Percentiles rank a stretch among this genome's conserved stretches.
phyloP scores from a whole-genome alignment of 306 rosid genomes.

The Heteromeles arbutifolia region DNA sequence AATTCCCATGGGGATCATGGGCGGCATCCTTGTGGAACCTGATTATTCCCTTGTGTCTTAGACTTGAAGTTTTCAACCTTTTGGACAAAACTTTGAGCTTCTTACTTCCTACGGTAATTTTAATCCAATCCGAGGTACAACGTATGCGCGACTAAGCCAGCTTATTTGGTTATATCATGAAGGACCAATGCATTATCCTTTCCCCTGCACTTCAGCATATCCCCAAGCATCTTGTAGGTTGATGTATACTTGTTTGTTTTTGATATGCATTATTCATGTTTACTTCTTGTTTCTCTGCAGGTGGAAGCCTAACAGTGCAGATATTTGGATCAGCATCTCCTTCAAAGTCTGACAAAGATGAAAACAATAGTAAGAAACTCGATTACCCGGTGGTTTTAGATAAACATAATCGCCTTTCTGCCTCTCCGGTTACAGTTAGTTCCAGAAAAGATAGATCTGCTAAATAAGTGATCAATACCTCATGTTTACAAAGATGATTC shows the following conservation, averaged over 20 bases:
- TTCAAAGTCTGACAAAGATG: slow-evolving; percentile 22
- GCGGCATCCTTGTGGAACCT: too few relatives aligned
- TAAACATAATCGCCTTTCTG: slow-evolving; percentile 25
- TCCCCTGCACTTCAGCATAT: neutral
- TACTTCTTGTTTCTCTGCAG: slow-evolving; percentile 24
- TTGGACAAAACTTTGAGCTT: too few relatives aligned
- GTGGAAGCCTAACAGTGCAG: slow-evolving; percentile 70
- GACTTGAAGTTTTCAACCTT: too few relatives aligned
- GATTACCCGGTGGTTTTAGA: slow-evolving; percentile 14
- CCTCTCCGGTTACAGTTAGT: slow-evolving; percentile 30
- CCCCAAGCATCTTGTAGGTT: neutral
- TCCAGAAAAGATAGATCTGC: slow-evolving; percentile 35
- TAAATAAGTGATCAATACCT: slow-evolving; percentile 15
- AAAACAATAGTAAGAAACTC: slow-evolving; percentile 23
- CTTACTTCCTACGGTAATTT: too few relatives aligned
- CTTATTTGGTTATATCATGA: too few relatives aligned
- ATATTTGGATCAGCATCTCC: slow-evolving; percentile 37
- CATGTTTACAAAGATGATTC: neutral
- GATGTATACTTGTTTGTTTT: neutral
- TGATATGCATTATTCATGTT: neutral
- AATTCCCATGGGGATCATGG: too few relatives aligned
- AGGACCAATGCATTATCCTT: neutral
- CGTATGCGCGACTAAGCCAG: too few relatives aligned
- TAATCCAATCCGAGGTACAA: too few relatives aligned
- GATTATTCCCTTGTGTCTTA: too few relatives aligned